Evolutionary conservation across 768 basidiomycete genomes (phyloP).

Genomic region (Naganishia onofrii): DNA sequence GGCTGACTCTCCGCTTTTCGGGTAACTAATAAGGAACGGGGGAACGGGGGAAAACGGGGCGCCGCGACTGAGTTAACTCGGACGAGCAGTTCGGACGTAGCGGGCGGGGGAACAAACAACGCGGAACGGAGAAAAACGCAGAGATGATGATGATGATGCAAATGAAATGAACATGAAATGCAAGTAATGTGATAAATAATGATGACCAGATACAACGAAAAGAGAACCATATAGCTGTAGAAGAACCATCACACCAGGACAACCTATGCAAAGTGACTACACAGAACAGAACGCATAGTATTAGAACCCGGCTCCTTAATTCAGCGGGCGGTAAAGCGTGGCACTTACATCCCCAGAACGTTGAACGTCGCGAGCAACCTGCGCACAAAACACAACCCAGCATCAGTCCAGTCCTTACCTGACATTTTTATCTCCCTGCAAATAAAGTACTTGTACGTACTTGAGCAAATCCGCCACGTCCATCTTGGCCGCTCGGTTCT

Average conservation of each 20-base stretch:
- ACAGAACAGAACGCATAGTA: not conserved
- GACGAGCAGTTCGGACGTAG: too few species aligned
- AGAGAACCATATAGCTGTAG: not conserved
- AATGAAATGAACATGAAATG: too few species aligned
- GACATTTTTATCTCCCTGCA: not conserved
- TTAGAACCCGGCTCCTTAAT: not conserved
- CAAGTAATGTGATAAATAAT: too few species aligned
- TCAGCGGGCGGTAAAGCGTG: not conserved
- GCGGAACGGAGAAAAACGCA: too few species aligned
- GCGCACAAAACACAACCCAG: not conserved
- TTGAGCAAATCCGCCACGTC: constrained; percentile 84
- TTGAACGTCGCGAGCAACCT: constrained; percentile 50
- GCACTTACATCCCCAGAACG: constrained; percentile 46
- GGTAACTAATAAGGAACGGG: too few species aligned
- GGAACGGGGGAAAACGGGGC: too few species aligned
- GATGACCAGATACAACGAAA: too few species aligned
- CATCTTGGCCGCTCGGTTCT: constrained; percentile 88
- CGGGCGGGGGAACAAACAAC: too few species aligned
- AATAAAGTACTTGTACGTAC: constrained; percentile 55
- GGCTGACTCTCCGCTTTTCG: too few species aligned
- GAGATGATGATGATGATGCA: too few species aligned
- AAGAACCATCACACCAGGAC: not conserved
- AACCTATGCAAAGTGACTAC: constrained; percentile 31
- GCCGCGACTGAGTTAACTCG: too few species aligned
- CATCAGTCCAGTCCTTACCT: not conserved